These are phyloP conservation scores for Sarocladium brachiariae DNA, from an alignment of 2,329 filamentous ascomycete species.

Conservation along the genomic window DNA sequence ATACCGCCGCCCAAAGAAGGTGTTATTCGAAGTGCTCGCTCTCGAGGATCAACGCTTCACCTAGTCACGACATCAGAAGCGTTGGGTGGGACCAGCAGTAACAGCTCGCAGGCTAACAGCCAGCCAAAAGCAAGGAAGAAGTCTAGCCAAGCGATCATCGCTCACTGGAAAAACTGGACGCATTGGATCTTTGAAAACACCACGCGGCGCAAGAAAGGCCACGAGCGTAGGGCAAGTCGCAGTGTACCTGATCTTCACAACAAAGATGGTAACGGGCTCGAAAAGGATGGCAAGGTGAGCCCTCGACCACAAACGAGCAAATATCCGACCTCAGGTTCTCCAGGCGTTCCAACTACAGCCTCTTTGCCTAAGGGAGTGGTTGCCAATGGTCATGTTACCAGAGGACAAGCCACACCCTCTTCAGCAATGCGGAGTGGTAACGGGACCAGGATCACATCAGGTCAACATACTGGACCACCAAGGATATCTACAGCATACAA, in stretches of 20 bases:
- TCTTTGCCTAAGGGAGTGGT: slow-evolving; percentile 44
- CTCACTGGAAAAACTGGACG: slow-evolving; percentile 58
- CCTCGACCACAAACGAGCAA: slow-evolving; percentile 56
- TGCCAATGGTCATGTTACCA: slow-evolving; percentile 41
- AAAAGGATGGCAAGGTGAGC: slow-evolving; percentile 40
- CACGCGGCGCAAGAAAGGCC: slow-evolving; percentile 39
- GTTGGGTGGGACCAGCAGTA: slow-evolving; percentile 23
- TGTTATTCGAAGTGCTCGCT: slow-evolving; percentile 58
- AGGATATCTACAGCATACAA: slow-evolving; percentile 43
- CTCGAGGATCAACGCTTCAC: slow-evolving; percentile 78
- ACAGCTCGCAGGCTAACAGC: slow-evolving; percentile 21
- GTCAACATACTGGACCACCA: slow-evolving; percentile 15
- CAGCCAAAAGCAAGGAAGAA: slow-evolving; percentile 46
- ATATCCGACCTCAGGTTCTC: slow-evolving; percentile 35
- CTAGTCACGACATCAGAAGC: slow-evolving; percentile 63
- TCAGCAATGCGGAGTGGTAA: background rate
- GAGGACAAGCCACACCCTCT: slow-evolving; percentile 16
- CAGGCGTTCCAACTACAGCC: slow-evolving; percentile 30
- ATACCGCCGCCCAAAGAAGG: slow-evolving; percentile 83
- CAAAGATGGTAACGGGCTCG: slow-evolving; percentile 31
- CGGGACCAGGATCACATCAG: background rate
- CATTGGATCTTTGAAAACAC: slow-evolving; percentile 57
- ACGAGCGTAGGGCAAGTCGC: slow-evolving; percentile 44
- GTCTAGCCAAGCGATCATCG: slow-evolving; percentile 51
- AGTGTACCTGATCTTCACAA: slow-evolving; percentile 53